These are phyloP conservation scores for Emergomyces pasteurianus DNA, from an alignment of 2,329 filamentous ascomycete genomes.

Conservation along the genomic window DNA sequence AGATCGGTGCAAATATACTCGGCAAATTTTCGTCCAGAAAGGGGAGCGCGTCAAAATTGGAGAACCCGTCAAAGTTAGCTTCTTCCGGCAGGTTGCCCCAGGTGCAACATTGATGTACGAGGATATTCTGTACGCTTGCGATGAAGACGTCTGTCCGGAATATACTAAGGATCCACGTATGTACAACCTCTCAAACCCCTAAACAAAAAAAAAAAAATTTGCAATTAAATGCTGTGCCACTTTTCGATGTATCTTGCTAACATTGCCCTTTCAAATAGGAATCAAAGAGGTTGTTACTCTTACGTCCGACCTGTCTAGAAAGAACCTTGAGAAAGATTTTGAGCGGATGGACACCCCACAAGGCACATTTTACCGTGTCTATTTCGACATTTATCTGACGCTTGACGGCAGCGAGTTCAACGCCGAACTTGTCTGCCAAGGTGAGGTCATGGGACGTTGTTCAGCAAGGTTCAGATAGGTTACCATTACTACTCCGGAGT, in stretches of 20 bases:
- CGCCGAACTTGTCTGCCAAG: slow-evolving; percentile 96
- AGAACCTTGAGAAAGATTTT: slow-evolving; percentile 98
- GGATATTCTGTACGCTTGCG: slow-evolving; percentile 93
- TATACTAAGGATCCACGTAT: slow-evolving; percentile 99
- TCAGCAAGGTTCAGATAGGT: slow-evolving; percentile 70
- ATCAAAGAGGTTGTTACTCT: slow-evolving; percentile 99
- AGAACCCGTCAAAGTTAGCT: slow-evolving; percentile 96
- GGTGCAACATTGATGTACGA: slow-evolving; percentile 99
- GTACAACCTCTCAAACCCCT: slow-evolving; percentile 33
- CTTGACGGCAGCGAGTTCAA: slow-evolving; percentile 97
- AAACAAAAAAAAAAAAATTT: no score
- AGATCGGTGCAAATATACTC: slow-evolving; percentile 95
- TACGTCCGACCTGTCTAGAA: slow-evolving; percentile 89
- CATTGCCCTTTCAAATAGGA: slow-evolving; percentile 40
- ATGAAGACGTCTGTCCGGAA: slow-evolving; percentile 94
- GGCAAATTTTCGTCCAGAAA: slow-evolving; percentile 97
- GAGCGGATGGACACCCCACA: slow-evolving; percentile 98
- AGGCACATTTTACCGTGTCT: slow-evolving; percentile 79
- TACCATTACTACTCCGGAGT: background rate
- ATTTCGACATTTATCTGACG: slow-evolving; percentile 67
- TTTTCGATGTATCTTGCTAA: slow-evolving; percentile 5
- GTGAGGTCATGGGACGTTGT: slow-evolving; percentile 97
- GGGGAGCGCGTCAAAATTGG: slow-evolving; percentile 98
- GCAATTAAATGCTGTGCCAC: background rate
- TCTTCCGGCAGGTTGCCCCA: slow-evolving; percentile 94